phyloP scores from a whole-genome alignment of 306 rosid species.

The Cyclanthera cordifolia region DNA sequence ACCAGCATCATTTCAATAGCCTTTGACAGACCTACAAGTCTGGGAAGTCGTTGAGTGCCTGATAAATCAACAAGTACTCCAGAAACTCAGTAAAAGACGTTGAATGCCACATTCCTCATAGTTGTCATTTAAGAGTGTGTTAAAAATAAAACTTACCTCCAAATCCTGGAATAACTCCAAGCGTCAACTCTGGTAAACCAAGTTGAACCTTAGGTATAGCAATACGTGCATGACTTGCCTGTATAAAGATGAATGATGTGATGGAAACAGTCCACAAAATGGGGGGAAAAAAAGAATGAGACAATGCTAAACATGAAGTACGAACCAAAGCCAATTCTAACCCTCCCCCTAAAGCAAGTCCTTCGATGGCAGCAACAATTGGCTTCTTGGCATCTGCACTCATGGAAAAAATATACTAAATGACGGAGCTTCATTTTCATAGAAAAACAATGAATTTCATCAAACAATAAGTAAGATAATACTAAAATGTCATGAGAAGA shows the following conservation, averaged over 20 bases:
- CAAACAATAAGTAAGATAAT: not conserved
- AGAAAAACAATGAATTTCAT: not conserved
- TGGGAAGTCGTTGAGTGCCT: conserved; percentile 99
- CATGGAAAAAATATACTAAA: not conserved
- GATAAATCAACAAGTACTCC: conserved; percentile 20
- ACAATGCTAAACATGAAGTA: conserved; percentile 14
- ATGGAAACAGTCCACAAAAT: not conserved
- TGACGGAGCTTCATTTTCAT: not conserved
- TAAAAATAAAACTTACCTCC: conserved; percentile 53
- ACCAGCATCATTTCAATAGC: conserved; percentile 96
- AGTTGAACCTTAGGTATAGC: conserved; percentile 75
- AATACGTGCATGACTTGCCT: conserved; percentile 95
- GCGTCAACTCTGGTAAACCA: conserved; percentile 87
- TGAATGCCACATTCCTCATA: conserved; percentile 7
- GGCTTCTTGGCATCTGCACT: conserved; percentile 77
- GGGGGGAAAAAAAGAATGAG: not conserved
- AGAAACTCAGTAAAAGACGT: conserved; percentile 18
- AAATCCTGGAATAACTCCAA: conserved; percentile 89
- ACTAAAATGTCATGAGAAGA: conserved; percentile 8
- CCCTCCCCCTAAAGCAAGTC: conserved; percentile 99
- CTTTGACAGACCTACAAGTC: conserved; percentile 72
- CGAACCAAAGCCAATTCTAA: conserved; percentile 90
- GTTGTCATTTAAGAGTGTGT: conserved; percentile 2
- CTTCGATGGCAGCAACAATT: conserved; percentile 79
- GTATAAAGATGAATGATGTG: conserved; percentile 13